Conservation (phyloP, 116 monocot species). For the Dioscorea cayenensis region DNA sequence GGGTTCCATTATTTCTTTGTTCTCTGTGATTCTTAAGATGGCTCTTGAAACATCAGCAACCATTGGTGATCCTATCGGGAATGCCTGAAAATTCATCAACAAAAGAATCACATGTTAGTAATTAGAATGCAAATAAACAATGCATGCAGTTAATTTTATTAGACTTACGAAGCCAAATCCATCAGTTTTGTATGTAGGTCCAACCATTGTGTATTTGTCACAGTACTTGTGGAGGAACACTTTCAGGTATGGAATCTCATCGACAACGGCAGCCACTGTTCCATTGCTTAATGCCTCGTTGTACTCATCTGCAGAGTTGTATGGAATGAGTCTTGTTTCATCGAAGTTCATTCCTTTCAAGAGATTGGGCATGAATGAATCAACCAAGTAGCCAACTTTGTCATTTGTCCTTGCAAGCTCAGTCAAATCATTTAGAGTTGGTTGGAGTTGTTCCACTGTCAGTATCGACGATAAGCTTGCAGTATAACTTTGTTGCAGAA, state of each 20-base stretch:
- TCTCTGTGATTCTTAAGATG: conserved; percentile 33
- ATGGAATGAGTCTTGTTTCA: conserved; percentile 6
- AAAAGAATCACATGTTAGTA: neutral
- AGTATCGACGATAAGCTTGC: conserved; percentile 50
- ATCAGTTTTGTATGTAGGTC: conserved; percentile 17
- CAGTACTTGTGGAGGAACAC: conserved; percentile 15
- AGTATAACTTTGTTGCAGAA: conserved; percentile 49
- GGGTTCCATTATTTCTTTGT: conserved; percentile 17
- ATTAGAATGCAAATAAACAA: too few relatives aligned
- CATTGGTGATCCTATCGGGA: conserved; percentile 39
- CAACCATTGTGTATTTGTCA: conserved; percentile 16
- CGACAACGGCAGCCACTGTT: conserved; percentile 23
- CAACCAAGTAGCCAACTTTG: conserved; percentile 25
- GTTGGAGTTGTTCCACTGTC: conserved; percentile 45
- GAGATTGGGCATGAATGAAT: conserved; percentile 21
- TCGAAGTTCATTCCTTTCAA: conserved; percentile 26
- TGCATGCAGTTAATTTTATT: too few relatives aligned
- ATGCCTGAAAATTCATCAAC: conserved; percentile 12
- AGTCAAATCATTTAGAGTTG: conserved; percentile 20
- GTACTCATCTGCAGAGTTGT: conserved; percentile 11
- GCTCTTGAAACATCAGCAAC: conserved; percentile 40
- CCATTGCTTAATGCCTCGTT: conserved; percentile 24
- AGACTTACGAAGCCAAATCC: conserved; percentile 30
- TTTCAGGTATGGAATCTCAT: conserved; percentile 25
- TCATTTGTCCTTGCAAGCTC: conserved; percentile 18